Evolutionary conservation across 768 basidiomycete species (phyloP).

Genomic region (Tulasnella sp.): DNA sequence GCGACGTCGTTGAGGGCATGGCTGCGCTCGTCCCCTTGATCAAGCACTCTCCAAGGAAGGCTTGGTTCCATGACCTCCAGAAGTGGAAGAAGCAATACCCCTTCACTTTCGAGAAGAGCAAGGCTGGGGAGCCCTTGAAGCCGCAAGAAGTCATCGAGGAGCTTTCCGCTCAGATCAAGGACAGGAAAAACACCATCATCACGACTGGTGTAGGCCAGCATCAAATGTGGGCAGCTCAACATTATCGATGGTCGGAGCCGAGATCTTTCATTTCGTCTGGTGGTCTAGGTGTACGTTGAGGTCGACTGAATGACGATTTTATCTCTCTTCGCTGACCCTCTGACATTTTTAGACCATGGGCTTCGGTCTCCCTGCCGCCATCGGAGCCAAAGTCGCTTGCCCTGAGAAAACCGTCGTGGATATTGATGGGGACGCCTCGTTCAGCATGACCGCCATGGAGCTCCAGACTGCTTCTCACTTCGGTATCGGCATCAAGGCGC

Average conservation of each 20-base stretch:
- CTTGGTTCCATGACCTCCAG: constrained; percentile 80
- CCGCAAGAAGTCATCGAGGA: constrained; percentile 96
- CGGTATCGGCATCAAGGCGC: constrained; percentile 89
- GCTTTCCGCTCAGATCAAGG: constrained; percentile 68
- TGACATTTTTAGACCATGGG: constrained; percentile 78
- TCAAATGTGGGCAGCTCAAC: constrained; percentile 99
- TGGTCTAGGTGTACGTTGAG: constrained; percentile 75
- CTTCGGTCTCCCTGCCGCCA: constrained; percentile 87
- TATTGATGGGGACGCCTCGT: constrained; percentile 95
- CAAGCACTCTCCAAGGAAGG: constrained; percentile 49
- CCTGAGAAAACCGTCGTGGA: constrained; percentile 92
- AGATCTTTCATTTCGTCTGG: constrained; percentile 87
- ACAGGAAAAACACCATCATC: constrained; percentile 78
- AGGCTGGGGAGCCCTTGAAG: constrained; percentile 66
- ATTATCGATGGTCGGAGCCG: constrained; percentile 84
- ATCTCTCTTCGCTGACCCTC: neutral
- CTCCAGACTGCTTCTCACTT: constrained; percentile 87
- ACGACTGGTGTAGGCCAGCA: constrained; percentile 97
- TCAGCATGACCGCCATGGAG: constrained; percentile 99
- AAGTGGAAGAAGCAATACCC: constrained; percentile 83
- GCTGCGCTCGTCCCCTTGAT: constrained; percentile 75
- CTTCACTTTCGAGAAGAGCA: constrained; percentile 71
- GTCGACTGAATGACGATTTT: constrained; percentile 15
- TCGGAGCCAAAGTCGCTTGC: constrained; percentile 94
- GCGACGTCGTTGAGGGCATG: constrained; percentile 84